Evolutionary conservation across 768 basidiomycete species (phyloP), one percentile per base, ranked within the genome.

Genomic region (Brasilioporus rufonigricans): DNA sequence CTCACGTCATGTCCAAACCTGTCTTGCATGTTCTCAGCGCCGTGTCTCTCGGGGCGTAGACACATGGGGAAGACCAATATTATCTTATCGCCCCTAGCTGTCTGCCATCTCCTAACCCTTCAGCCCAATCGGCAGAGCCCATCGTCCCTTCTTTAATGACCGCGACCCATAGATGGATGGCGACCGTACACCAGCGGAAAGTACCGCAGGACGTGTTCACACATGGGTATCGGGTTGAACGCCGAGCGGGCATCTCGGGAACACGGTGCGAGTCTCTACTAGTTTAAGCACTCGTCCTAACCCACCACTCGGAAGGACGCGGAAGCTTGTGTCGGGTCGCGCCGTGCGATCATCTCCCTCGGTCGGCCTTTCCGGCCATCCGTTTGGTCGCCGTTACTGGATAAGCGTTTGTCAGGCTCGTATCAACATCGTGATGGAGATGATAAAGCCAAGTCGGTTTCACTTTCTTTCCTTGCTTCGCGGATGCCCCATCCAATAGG

Each of bases 1-100:
- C 19, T 32, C 47, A 36, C 12, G 16, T 29, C 47, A 38, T 31
- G 10, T 27, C 50, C 40, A 27, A 44, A 50, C 48, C 33, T 23
- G 56, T 56, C 57, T 19, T 2, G 39, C 13, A 12, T 52, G 29
- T 54, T 55, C 48, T 50, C 52, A 24, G n/a, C n/a, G 21, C 32
- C 58, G 66, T 27, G 36, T 43, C 27, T 36, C 26, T 52, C 65
- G 65, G 65, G 41, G 33, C 21, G 26, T 32, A 47, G n/a, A 24
- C 49, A 23, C 44, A 49, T 50, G 51, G 18, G 33, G 29, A 38
- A 35, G 14, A 10, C 21, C 53, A 38, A 43, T 36, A 48, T 56
- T 44, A 65, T 66, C 61, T 65, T 65, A 65, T 68, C 51, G 44
- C 44, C 1, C 43, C 61, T 51, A 23, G 12, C 23, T n/a, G n/a